Evolutionary conservation across 2,329 filamentous ascomycete genomes (phyloP).

Genomic region (Ascocoryne sarcoides): DNA sequence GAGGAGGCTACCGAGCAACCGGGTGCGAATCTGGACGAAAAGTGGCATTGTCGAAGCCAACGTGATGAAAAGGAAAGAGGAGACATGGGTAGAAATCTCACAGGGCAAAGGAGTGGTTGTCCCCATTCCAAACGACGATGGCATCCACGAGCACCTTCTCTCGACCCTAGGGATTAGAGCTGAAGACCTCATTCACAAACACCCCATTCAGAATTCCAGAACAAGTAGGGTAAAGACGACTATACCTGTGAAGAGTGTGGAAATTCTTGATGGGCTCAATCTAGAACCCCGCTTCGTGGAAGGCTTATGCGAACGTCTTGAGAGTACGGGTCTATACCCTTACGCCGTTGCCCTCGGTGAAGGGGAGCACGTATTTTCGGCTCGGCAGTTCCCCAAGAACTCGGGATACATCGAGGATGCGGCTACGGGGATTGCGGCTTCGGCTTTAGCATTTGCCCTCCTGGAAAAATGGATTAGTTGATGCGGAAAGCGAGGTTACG

Average conservation of each 20-base stretch:
- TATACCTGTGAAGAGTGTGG: not conserved
- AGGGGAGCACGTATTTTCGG: not conserved
- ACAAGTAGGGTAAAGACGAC: not conserved
- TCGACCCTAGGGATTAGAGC: not conserved
- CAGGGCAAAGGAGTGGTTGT: not conserved
- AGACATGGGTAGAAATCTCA: slow-evolving; percentile 2
- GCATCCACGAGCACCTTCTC: not conserved
- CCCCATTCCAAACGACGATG: not conserved
- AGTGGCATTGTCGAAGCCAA: slow-evolving; percentile 1
- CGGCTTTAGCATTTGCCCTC: slow-evolving; percentile 46
- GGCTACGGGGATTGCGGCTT: slow-evolving; percentile 52
- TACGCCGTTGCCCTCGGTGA: slow-evolving; percentile 1
- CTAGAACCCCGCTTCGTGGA: not conserved
- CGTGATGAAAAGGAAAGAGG: slow-evolving; percentile 1
- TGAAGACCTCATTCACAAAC: not conserved
- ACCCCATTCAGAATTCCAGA: not conserved
- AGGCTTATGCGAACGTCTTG: slow-evolving; percentile 2
- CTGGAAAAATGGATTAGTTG: slow-evolving; percentile 33
- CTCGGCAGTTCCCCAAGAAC: slow-evolving; percentile 16
- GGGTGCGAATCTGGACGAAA: not conserved
- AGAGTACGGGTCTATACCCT: slow-evolving; percentile 3
- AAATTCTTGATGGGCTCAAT: not conserved
- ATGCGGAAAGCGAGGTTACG: slow-evolving; percentile 17
- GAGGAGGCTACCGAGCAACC: not conserved
- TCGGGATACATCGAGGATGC: slow-evolving; percentile 42